Conservation (phyloP, 768 basidiomycete species). For the Tremella yokohamensis region DNA sequence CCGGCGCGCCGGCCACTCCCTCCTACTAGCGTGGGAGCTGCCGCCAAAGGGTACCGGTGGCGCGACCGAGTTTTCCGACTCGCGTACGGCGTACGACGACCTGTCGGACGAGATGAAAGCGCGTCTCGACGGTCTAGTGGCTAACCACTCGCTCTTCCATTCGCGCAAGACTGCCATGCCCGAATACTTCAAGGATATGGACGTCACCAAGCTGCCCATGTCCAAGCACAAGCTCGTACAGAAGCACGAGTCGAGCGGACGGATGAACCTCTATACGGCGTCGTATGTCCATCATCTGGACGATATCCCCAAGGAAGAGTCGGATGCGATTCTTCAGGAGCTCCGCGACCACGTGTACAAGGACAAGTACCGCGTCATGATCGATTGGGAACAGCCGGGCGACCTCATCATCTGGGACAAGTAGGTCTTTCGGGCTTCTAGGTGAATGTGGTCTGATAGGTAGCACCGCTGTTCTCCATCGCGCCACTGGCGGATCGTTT, state of each 20-base stretch:
- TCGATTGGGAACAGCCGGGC: slow-evolving; percentile 23
- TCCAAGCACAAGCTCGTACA: slow-evolving; percentile 20
- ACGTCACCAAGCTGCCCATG: slow-evolving; percentile 20
- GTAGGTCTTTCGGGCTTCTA: background rate
- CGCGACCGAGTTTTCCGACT: slow-evolving; percentile 43
- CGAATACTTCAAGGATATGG: slow-evolving; percentile 23
- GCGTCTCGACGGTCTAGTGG: slow-evolving; percentile 21
- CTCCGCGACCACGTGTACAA: slow-evolving; percentile 22
- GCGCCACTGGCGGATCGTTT: slow-evolving; percentile 20
- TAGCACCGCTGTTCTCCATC: slow-evolving; percentile 19
- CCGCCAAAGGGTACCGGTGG: slow-evolving; percentile 40
- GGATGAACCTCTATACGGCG: slow-evolving; percentile 22
- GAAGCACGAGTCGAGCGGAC: slow-evolving; percentile 18
- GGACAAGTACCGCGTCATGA: slow-evolving; percentile 17
- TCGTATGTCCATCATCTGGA: slow-evolving; percentile 26
- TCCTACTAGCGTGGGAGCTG: slow-evolving; percentile 40
- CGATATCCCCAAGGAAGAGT: slow-evolving; percentile 21
- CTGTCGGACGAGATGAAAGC: slow-evolving; percentile 39
- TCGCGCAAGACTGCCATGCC: slow-evolving; percentile 18
- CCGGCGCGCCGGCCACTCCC: slow-evolving; percentile 32
- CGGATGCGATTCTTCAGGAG: slow-evolving; percentile 13
- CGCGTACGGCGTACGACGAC: slow-evolving; percentile 38
- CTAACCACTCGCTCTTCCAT: slow-evolving; percentile 29
- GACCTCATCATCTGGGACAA: slow-evolving; percentile 29
- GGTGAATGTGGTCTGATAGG: background rate